Percentiles rank a stretch among this genome's conserved stretches.
These are phyloP conservation scores for Solanum lycopersicoides DNA, from an alignment of 257 asterid genomes.

Conservation along the genomic window DNA sequence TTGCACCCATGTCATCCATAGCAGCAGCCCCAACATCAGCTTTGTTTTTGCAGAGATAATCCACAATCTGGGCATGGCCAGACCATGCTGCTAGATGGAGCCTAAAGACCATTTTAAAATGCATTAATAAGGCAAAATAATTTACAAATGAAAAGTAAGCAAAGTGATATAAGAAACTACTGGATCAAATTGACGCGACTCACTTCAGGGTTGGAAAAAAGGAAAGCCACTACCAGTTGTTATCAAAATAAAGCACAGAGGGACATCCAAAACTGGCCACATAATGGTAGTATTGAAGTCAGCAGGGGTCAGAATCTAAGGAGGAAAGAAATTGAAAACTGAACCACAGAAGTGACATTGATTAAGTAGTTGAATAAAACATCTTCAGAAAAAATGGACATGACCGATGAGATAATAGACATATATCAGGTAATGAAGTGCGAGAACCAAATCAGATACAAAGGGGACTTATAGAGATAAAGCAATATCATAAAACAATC, in stretches of 20 bases:
- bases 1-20: constrained; percentile 97
- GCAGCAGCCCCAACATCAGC: constrained; percentile 96
- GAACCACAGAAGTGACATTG: background rate
- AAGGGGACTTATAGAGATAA: background rate
- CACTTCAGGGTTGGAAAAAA: constrained; percentile 2
- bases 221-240: background rate
- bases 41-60: constrained; percentile 72
- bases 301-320: background rate
- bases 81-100: constrained; percentile 98
- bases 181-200: background rate
- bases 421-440: background rate
- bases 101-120: constrained; percentile 22
- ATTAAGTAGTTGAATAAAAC: background rate
- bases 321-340: background rate
- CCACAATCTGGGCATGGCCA: constrained; percentile 68
- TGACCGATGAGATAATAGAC: background rate
- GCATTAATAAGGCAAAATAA: background rate
- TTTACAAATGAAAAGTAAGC: background rate
- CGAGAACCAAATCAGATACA: background rate
- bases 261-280: background rate
- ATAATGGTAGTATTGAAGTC: background rate
- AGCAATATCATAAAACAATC: background rate
- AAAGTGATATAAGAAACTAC: background rate
- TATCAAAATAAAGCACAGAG: background rate
- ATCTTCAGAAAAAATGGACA: background rate